Conservation (phyloP, 164 flowering plant genomes). For the Nelumbo lutea region DNA sequence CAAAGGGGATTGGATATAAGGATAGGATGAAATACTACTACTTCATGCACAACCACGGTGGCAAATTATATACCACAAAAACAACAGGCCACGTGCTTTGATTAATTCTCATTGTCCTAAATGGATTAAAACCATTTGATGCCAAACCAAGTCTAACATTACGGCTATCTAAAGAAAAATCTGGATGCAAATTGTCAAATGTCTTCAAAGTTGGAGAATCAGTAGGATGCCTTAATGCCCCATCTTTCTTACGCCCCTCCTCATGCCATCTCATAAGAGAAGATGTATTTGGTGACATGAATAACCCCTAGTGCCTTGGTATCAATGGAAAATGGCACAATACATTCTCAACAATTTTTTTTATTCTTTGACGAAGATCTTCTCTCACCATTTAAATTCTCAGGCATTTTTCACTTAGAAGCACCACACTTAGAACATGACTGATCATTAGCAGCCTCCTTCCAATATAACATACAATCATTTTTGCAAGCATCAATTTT, state of each 20-base stretch:
- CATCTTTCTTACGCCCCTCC: not conserved
- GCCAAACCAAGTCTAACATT: slow-evolving; percentile 24
- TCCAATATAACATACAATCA: not conserved
- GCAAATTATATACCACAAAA: no score
- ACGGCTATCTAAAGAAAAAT: slow-evolving; percentile 15
- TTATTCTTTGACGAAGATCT: not conserved
- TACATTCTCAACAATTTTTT: slow-evolving; percentile 5
- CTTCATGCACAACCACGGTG: slow-evolving; percentile 10
- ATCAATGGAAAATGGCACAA: slow-evolving; percentile 11
- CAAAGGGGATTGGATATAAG: slow-evolving; percentile 13
- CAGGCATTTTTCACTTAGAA: not conserved
- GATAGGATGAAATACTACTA: slow-evolving; percentile 9
- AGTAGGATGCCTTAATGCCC: slow-evolving; percentile 4
- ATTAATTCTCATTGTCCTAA: slow-evolving; percentile 14
- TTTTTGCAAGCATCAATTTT: not conserved
- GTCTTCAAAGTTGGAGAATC: slow-evolving; percentile 9
- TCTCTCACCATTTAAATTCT: not conserved
- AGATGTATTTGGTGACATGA: slow-evolving; percentile 10
- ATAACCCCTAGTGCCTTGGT: slow-evolving; percentile 14
- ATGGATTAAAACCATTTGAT: slow-evolving; percentile 27
- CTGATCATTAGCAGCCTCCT: not conserved
- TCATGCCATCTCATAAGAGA: slow-evolving; percentile 19
- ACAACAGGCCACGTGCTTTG: not conserved
- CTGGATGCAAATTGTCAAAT: slow-evolving; percentile 2
- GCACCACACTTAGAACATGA: not conserved